A percentile compares a stretch with the other conserved stretches of the same genome.
These are phyloP conservation scores for Erigeron canadensis DNA, from an alignment of 129 eudicot species.

Conservation along the genomic window DNA sequence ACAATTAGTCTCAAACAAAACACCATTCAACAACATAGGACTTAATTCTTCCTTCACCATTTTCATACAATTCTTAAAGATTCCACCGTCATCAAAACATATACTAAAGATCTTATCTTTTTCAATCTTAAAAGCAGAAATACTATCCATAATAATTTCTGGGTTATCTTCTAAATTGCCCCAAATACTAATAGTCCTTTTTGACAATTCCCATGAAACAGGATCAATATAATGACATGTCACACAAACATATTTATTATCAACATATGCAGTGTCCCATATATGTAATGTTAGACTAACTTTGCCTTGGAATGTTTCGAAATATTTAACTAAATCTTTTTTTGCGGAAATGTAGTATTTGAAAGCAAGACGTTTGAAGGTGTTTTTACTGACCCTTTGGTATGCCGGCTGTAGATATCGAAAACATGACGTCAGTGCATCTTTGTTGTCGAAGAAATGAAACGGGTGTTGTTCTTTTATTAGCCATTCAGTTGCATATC, in stretches of 20 bases:
- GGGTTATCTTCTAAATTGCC: background rate
- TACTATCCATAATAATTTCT: background rate
- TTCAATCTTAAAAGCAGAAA: background rate
- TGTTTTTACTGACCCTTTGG: constrained; percentile 12
- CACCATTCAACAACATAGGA: background rate
- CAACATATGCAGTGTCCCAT: constrained; percentile 5
- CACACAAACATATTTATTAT: background rate
- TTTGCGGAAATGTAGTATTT: constrained; percentile 2
- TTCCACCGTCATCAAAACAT: background rate
- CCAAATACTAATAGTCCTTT: background rate
- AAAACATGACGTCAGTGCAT: background rate
- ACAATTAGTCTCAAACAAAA: constrained; percentile 6
- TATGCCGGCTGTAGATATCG: background rate
- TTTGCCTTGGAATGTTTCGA: constrained; percentile 1
- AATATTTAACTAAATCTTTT: constrained; percentile 9
- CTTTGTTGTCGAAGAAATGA: background rate
- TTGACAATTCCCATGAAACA: constrained; percentile 11
- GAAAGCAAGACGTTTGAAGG: constrained; percentile 1
- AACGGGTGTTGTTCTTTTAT: background rate
- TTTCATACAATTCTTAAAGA: background rate
- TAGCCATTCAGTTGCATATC: background rate
- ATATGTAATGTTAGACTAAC: constrained; percentile 1
- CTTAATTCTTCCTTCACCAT: background rate
- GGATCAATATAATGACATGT: constrained; percentile 25
- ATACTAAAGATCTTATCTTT: constrained; percentile 6